Conservation (phyloP, 495 filamentous ascomycete genomes). For the Daldinia vernicosa region DNA sequence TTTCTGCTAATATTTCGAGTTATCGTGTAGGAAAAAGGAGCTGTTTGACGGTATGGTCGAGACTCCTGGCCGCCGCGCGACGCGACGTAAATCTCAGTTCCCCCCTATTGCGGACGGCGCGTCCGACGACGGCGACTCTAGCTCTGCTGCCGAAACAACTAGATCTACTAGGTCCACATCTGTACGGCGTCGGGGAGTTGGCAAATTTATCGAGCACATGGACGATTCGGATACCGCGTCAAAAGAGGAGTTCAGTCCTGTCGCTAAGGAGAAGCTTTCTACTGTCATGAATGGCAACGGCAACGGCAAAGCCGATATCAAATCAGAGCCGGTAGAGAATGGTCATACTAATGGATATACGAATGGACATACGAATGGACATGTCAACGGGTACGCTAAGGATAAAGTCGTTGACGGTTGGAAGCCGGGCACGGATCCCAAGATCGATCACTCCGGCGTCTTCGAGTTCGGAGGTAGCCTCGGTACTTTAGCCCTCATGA, state of each 20-base stretch:
- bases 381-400: constrained; percentile 49
- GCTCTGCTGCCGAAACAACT: constrained; percentile 51
- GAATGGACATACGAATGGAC: constrained; percentile 52
- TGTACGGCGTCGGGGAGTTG: constrained; percentile 49
- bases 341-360: constrained; percentile 29
- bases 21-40: constrained; percentile 56
- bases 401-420: constrained; percentile 70
- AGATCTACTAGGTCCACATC: constrained; percentile 33
- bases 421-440: constrained; percentile 74
- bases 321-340: constrained; percentile 34
- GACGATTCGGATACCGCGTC: constrained; percentile 49
- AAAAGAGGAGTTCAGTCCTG: constrained; percentile 44
- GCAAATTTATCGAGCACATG: constrained; percentile 58
- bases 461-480: constrained; percentile 89
- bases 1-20: constrained; percentile 1
- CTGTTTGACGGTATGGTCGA: constrained; percentile 62
- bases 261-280: constrained; percentile 41
- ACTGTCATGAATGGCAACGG: constrained; percentile 31
- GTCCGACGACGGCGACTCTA: constrained; percentile 58
- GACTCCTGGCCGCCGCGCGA: constrained; percentile 51
- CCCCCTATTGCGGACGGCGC: constrained; percentile 42
- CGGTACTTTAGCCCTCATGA: constrained; percentile 84
- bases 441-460: constrained; percentile 79
- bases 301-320: constrained; percentile 31
- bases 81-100: constrained; percentile 55